Base-by-base conservation (phyloP, 768 basidiomycete species). In the Hygrophorus russula region DNA sequence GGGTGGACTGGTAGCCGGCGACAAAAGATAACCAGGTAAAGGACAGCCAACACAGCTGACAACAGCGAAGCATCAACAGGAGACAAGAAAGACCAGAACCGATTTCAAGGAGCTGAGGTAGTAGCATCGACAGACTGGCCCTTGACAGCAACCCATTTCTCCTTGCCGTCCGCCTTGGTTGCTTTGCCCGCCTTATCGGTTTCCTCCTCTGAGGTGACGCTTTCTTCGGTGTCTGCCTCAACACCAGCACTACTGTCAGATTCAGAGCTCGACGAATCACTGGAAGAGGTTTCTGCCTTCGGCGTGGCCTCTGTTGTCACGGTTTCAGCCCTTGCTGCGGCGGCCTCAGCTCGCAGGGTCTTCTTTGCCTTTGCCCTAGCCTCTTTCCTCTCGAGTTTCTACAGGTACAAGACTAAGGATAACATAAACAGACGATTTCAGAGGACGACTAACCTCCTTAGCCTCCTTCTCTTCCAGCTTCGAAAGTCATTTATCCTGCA, bases 101-200 rank as follows among this genome's bases (percentile, higher is more conserved):
- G 39, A 54, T 48, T n/a, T 46, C 56, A 37, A 31, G 54, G 37
- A 39, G 44, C 49, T 28, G 56, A 28, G 18, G 57, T 39, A 35
- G 47, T 44, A 18, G 54, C 40, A 28, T 49, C 44, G 14, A 50
- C 41, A 17, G 57, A 48, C 46, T 74, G 64, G 17, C 69, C 69
- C 59, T 84, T 82, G 57, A 88, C 78, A 14, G 82, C 67, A 39
- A 87, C 75, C 85, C 85, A 88, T 56, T 82, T 84, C 55, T 87
- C 83, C 56, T 71, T 59, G 36, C 50, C 59, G 32, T 67, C 61
- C 24, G 55, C 61, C 36, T 57, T 58, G 15, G 48, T 53, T 44
- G 56, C 57, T 43, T 53, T 58, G 35, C 55, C 58, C 14, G 56
- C 51, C 53, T 73, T 73, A 32, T 78, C 72, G 15, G 57, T 55